Conservation (phyloP, 495 filamentous ascomycete species). For the Corynascus novoguineensis region DNA sequence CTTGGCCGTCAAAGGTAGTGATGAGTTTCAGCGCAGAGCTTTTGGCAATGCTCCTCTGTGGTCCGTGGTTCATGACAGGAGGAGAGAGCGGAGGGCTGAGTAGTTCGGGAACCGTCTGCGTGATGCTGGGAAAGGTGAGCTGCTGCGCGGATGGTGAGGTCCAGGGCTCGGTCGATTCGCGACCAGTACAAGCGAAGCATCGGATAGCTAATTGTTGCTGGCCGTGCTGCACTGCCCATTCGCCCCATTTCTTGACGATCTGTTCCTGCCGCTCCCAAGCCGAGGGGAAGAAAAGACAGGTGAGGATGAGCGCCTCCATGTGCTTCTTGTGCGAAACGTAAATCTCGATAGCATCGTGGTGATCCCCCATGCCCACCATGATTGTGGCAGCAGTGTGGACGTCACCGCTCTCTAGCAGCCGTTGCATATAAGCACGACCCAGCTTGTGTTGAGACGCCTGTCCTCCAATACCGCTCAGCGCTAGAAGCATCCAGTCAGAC, state of each 20-base stretch:
- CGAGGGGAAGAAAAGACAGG: slow-evolving; percentile 62
- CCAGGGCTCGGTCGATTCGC: slow-evolving; percentile 73
- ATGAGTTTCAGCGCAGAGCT: slow-evolving; percentile 87
- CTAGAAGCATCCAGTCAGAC: slow-evolving; percentile 94
- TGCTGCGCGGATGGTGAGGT: slow-evolving; percentile 73
- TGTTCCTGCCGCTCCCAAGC: slow-evolving; percentile 90
- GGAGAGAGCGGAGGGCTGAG: slow-evolving; percentile 57
- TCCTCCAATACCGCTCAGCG: slow-evolving; percentile 79
- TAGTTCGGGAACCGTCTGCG: slow-evolving; percentile 46
- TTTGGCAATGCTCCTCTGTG: slow-evolving; percentile 60
- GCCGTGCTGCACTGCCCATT: slow-evolving; percentile 77
- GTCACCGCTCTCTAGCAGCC: slow-evolving; percentile 82
- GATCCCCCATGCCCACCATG: slow-evolving; percentile 83
- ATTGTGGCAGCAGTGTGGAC: slow-evolving; percentile 88
- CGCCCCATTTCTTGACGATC: slow-evolving; percentile 90
- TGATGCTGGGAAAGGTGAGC: slow-evolving; percentile 49
- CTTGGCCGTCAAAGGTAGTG: slow-evolving; percentile 70
- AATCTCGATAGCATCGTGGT: slow-evolving; percentile 92
- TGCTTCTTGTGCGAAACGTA: slow-evolving; percentile 88
- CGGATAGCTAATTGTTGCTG: slow-evolving; percentile 87
- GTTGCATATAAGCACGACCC: slow-evolving; percentile 86
- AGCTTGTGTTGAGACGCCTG: slow-evolving; percentile 81
- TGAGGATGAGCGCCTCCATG: slow-evolving; percentile 84
- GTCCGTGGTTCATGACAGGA: slow-evolving; percentile 43
- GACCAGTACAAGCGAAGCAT: slow-evolving; percentile 80